Conservation (phyloP, 805 yeast species). For the Hermanozyma aechmeae region DNA sequence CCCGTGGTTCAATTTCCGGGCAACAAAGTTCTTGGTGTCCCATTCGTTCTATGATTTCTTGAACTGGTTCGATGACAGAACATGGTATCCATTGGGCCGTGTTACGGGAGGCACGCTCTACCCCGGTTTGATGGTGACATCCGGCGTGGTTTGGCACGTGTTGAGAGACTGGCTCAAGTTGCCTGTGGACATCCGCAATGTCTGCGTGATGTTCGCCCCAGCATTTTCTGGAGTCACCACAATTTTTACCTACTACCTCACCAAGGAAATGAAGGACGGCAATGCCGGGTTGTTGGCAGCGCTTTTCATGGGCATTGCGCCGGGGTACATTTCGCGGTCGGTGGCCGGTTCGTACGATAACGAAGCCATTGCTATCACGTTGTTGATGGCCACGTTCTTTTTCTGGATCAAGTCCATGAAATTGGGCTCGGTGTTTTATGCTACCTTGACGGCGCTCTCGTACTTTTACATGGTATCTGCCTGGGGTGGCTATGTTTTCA, state of each 20-base stretch:
- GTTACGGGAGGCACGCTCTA: slow-evolving; percentile 98
- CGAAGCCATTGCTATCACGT: slow-evolving; percentile 96
- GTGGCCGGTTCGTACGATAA: slow-evolving; percentile 99
- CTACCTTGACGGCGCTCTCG: slow-evolving; percentile 72
- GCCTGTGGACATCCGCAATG: slow-evolving; percentile 90
- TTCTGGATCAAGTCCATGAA: slow-evolving; percentile 93
- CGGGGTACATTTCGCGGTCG: slow-evolving; percentile 95
- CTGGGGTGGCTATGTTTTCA: slow-evolving; percentile 99
- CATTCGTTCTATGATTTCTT: slow-evolving; percentile 84
- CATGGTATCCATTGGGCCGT: slow-evolving; percentile 98
- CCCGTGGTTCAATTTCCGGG: slow-evolving; percentile 95
- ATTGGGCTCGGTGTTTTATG: slow-evolving; percentile 80
- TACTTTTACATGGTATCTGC: slow-evolving; percentile 99
- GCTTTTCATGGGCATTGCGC: slow-evolving; percentile 93
- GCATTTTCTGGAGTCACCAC: slow-evolving; percentile 93
- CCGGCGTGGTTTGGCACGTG: slow-evolving; percentile 79
- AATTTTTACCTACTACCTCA: slow-evolving; percentile 75
- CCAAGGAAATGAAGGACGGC: slow-evolving; percentile 82
- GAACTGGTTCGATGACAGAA: slow-evolving; percentile 97
- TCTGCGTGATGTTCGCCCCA: slow-evolving; percentile 94
- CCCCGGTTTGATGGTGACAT: slow-evolving; percentile 97
- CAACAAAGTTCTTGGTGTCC: slow-evolving; percentile 82
- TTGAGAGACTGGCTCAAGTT: slow-evolving; percentile 53
- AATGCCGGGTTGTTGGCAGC: slow-evolving; percentile 91
- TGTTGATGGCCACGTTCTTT: slow-evolving; percentile 90